Conservation (phyloP, 2,329 filamentous ascomycete species). For the Phialemonium atrogriseum region DNA sequence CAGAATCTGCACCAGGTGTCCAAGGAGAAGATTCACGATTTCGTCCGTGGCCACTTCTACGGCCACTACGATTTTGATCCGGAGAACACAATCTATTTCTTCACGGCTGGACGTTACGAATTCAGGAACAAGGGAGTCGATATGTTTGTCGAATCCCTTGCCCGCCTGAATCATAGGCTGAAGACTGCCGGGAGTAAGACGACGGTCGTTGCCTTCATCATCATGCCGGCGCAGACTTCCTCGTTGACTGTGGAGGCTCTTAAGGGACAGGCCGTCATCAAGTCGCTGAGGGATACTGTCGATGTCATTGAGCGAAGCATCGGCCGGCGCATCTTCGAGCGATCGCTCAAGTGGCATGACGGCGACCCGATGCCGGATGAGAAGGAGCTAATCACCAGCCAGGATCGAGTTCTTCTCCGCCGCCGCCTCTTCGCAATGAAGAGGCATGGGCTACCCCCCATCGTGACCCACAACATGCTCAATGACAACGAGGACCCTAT, state of each 20-base stretch:
- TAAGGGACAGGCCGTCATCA: slow-evolving; percentile 95
- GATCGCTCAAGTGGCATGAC: slow-evolving; percentile 91
- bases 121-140: slow-evolving; percentile 98
- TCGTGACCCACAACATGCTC: slow-evolving; percentile 98
- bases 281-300: slow-evolving; percentile 87
- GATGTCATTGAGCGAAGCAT: slow-evolving; percentile 89
- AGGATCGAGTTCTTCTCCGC: slow-evolving; percentile 87
- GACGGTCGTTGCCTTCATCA: slow-evolving; percentile 95
- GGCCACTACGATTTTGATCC: slow-evolving; percentile 96
- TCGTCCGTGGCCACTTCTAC: slow-evolving; percentile 96
- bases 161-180: slow-evolving; percentile 86
- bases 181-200: slow-evolving; percentile 80
- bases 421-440: slow-evolving; percentile 96
- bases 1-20: slow-evolving; percentile 95
- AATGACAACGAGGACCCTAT: slow-evolving; percentile 92
- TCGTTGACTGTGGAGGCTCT: slow-evolving; percentile 92
- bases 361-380: slow-evolving; percentile 90
- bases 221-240: slow-evolving; percentile 95
- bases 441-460: slow-evolving; percentile 78
- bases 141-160: slow-evolving; percentile 98
- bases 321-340: slow-evolving; percentile 88
- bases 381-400: slow-evolving; percentile 86
- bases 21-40: slow-evolving; percentile 97
- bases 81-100: slow-evolving; percentile 95
- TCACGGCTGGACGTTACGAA: slow-evolving; percentile 94